A percentile compares a stretch with the other conserved stretches of the same genome.
Conservation (phyloP, 78 protist species). For the Dictyostelium intermedium region DNA sequence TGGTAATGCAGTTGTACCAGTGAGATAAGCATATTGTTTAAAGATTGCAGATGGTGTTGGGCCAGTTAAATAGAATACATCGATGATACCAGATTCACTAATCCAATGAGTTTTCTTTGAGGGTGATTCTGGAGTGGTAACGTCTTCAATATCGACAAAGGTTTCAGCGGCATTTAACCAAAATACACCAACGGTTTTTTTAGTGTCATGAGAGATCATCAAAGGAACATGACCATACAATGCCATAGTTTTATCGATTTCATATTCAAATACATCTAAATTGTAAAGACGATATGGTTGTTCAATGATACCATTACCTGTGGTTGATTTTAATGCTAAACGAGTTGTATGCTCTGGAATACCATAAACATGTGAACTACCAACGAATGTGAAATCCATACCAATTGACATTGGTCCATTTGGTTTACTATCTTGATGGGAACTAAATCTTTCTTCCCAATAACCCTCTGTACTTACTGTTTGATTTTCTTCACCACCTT, state of each 20-base stretch:
- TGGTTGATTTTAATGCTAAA: slow-evolving; percentile 82
- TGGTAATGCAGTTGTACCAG: slow-evolving; percentile 95
- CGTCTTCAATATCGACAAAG: slow-evolving; percentile 88
- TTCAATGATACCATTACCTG: slow-evolving; percentile 44
- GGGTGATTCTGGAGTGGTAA: neutral
- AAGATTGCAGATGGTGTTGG: slow-evolving; percentile 78
- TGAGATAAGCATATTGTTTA: slow-evolving; percentile 86
- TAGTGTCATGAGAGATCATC: slow-evolving; percentile 87
- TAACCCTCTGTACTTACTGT: neutral
- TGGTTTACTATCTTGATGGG: slow-evolving; percentile 81
- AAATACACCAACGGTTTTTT: slow-evolving; percentile 81
- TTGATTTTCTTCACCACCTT: neutral
- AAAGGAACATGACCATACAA: slow-evolving; percentile 97
- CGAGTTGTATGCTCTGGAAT: slow-evolving; percentile 94
- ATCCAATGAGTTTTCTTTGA: slow-evolving; percentile 90
- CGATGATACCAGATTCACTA: slow-evolving; percentile 93
- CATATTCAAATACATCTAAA: slow-evolving; percentile 97
- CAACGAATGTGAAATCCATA: slow-evolving; percentile 86
- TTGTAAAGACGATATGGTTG: slow-evolving; percentile 97
- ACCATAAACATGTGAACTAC: slow-evolving; percentile 88
- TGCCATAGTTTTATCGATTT: slow-evolving; percentile 92
- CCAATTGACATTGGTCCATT: slow-evolving; percentile 87
- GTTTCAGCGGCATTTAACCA: slow-evolving; percentile 98
- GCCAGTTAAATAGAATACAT: slow-evolving; percentile 94
- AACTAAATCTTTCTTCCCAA: slow-evolving; percentile 75